Percentiles rank a stretch among this genome's conserved stretches.
These are phyloP conservation scores for Penicillium occitanis DNA, from an alignment of 2,329 filamentous ascomycete species.

Conservation along the genomic window DNA sequence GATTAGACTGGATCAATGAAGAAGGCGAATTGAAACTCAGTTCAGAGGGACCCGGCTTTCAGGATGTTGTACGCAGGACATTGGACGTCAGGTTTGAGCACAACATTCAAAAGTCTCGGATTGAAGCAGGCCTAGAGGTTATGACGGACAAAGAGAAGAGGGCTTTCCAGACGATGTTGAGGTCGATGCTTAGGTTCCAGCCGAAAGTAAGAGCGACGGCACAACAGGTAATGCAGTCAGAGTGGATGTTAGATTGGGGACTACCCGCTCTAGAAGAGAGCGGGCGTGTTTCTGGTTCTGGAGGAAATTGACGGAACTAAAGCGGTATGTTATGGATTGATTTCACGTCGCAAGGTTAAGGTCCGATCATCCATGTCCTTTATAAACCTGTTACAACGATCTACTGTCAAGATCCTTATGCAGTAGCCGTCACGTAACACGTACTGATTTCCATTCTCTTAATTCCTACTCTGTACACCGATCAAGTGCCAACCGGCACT, in stretches of 20 bases:
- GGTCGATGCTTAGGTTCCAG: constrained; percentile 32
- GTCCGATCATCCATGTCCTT: not conserved
- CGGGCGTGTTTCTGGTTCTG: not conserved
- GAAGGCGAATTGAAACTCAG: constrained; percentile 3
- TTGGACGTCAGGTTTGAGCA: not conserved
- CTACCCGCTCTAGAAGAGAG: constrained; percentile 22
- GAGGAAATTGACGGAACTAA: not conserved
- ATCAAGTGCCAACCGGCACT: not conserved
- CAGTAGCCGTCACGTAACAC: not conserved
- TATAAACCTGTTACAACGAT: not conserved
- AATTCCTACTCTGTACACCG: not conserved
- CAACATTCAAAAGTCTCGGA: not conserved
- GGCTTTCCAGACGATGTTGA: constrained; percentile 29
- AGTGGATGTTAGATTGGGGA: constrained; percentile 35
- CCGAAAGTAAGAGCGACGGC: constrained; percentile 28
- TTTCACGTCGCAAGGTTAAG: not conserved
- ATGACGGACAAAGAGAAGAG: constrained; percentile 29
- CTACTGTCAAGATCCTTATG: not conserved
- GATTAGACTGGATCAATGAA: constrained; percentile 22
- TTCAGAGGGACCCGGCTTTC: not conserved
- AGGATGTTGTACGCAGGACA: not conserved
- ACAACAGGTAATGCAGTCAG: constrained; percentile 28
- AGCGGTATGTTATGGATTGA: not conserved
- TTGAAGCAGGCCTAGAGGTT: constrained; percentile 21
- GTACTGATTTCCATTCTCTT: not conserved